Evolutionary conservation across 768 basidiomycete genomes (phyloP).

Genomic region (Bullera alba): DNA sequence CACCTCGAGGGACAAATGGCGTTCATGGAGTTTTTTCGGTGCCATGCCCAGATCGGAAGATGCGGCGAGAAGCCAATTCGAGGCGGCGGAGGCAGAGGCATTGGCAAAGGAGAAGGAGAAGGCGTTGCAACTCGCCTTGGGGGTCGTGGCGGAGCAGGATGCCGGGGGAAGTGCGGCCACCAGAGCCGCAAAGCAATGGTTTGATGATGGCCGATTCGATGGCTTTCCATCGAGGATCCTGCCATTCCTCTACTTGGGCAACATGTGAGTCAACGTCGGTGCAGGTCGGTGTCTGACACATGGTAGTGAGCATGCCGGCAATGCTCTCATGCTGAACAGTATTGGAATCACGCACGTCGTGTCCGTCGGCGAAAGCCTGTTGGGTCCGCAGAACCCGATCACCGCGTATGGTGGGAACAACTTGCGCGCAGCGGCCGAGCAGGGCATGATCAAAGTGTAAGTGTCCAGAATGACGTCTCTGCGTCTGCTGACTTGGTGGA

Average conservation of each 20-base stretch:
- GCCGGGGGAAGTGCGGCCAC: constrained; percentile 10
- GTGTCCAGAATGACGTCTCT: neutral
- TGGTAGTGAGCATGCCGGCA: constrained; percentile 77
- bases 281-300: constrained; percentile 6
- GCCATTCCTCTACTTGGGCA: constrained; percentile 89
- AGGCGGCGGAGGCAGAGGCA: too few relatives aligned
- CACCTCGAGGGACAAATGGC: too few relatives aligned
- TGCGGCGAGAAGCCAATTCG: neutral
- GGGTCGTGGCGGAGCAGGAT: constrained; percentile 19
- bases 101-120: neutral
- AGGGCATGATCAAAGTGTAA: constrained; percentile 27
- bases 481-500: neutral
- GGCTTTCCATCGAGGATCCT: constrained; percentile 91
- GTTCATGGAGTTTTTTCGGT: too few relatives aligned
- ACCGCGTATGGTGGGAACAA: constrained; percentile 34
- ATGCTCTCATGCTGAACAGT: constrained; percentile 91
- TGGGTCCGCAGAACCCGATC: constrained; percentile 57
- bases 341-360: constrained; percentile 96
- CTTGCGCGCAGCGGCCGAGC: constrained; percentile 10
- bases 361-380: constrained; percentile 89
- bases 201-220: constrained; percentile 85
- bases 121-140: constrained; percentile 16
- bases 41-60: too few relatives aligned
- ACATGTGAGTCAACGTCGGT: constrained; percentile 60
- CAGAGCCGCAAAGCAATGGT: constrained; percentile 66